Percentiles rank a stretch among this genome's conserved stretches.
Evolutionary conservation across 495 filamentous ascomycete species (phyloP).

Genomic region (Aspergillus diversus): DNA sequence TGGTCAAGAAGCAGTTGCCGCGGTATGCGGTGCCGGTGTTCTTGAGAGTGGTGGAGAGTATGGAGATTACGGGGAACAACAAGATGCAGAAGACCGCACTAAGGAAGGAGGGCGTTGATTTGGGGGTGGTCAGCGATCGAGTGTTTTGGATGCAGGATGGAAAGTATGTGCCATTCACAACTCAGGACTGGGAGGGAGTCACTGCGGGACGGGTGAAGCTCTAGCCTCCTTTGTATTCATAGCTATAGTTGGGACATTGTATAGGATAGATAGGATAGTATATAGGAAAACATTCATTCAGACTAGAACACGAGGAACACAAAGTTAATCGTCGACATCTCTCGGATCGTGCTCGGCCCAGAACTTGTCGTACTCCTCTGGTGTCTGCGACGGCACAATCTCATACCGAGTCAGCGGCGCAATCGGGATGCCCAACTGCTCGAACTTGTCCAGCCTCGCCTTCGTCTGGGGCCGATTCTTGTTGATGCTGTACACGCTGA

Average conservation of each 20-base stretch:
- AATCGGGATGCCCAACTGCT: conserved; percentile 49
- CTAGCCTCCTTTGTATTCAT: neutral
- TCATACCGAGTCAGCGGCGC: conserved; percentile 54
- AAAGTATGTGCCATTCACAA: conserved; percentile 5
- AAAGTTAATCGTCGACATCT: neutral
- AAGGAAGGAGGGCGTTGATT: conserved; percentile 6
- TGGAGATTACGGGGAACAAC: conserved; percentile 11
- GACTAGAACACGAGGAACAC: too few species aligned
- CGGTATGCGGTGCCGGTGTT: conserved; percentile 17
- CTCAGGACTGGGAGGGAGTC: conserved; percentile 10
- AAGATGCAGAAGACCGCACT: conserved; percentile 14
- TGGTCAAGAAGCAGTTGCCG: neutral
- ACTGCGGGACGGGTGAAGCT: neutral
- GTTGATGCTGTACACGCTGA: conserved; percentile 68
- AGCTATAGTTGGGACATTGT: too few species aligned
- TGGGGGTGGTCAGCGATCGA: conserved; percentile 1
- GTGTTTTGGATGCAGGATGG: conserved; percentile 11
- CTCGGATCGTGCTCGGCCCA: neutral
- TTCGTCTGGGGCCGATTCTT: conserved; percentile 50
- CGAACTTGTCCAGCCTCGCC: conserved; percentile 51
- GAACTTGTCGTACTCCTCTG: neutral
- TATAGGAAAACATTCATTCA: too few species aligned
- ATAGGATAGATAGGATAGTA: too few species aligned
- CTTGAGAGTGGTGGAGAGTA: neutral
- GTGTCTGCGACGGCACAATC: neutral